Evolutionary conservation across 139 green algal species (phyloP).

Genomic region (Picochlorum sp.): DNA sequence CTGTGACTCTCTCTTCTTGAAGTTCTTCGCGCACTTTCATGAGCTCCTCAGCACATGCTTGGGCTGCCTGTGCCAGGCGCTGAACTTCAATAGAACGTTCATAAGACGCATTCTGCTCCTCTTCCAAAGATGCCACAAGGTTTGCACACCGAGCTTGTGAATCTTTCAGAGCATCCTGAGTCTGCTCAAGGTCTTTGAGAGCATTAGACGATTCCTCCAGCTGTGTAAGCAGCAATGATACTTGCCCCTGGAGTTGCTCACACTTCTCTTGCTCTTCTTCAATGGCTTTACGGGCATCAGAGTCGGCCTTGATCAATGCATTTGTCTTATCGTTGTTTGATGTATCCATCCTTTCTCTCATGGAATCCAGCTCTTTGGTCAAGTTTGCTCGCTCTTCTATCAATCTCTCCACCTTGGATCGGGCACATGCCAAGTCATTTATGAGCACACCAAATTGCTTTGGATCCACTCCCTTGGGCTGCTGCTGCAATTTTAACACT

Average conservation of each 20-base stretch:
- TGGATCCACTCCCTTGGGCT: background rate
- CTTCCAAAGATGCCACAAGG: background rate
- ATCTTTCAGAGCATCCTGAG: background rate
- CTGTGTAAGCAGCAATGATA: background rate
- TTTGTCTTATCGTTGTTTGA: background rate
- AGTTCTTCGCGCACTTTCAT: background rate
- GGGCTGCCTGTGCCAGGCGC: background rate
- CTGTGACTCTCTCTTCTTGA: background rate
- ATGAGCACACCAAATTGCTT: background rate
- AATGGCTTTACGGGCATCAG: background rate
- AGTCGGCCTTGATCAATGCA: background rate
- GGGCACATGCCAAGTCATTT: background rate
- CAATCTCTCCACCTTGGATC: background rate
- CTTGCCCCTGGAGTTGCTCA: background rate
- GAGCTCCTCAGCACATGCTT: constrained; percentile 2
- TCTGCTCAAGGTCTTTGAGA: background rate
- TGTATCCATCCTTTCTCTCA: background rate
- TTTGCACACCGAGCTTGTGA: constrained; percentile 1
- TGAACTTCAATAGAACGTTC: background rate
- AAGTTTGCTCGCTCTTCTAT: background rate
- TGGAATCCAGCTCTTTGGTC: background rate
- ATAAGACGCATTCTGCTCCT: background rate
- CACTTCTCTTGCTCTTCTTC: background rate
- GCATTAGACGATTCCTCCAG: background rate
- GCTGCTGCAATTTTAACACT: constrained; percentile 1